Base-by-base conservation (phyloP, 371 early-diverging fungal genomes). In the Syncephalastrum racemosum region DNA sequence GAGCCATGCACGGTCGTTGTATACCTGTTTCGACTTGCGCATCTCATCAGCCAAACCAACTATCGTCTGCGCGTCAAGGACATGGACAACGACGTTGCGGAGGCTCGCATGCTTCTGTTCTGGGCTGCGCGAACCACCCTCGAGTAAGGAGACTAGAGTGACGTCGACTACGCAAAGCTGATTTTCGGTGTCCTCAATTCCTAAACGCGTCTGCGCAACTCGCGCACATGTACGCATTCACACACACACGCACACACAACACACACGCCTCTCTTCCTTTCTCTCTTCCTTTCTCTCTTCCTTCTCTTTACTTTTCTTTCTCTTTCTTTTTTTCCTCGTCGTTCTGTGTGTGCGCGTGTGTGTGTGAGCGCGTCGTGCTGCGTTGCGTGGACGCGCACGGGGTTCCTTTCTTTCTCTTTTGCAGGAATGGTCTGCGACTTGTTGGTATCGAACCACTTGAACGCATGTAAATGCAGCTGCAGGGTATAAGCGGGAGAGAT, bases 1-100 rank as follows among this genome's bases (percentile, higher is more conserved):
- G 99, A 99, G 71, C 98, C 98, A 0, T 90, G 83, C 61, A 84
- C 76, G n/a, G 70, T 98, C 51, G 93, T 97, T 4, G 83, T 85
- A 42, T 98, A 96, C 75, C 70, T 93, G n/a, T 85, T 96, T 64
- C 81, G 83, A 49, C 80, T 99, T 3, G 75, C 89, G n/a, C 92
- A 90, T 54, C 75, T 80, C 4, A 86, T 94, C 39, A 90, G 92
- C 46, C 71, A 84, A 1, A 87, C 94, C 3, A 84, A 88, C 60
- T 80, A 83, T 44, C 70, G 64, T 4, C 58, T 99, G 41, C 81
- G 84, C 59, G 99, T 99, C 22, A 80, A 83, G 58, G 82, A 77
- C 62, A 41, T 23, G 39, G 77, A 85, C 24, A 57, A 68, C 46
- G 81, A 90, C 0, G 47, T 93, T 42, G 94, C 97, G 12, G 71